phyloP scores from a whole-genome alignment of 2,329 filamentous ascomycete genomes.

The Cladosporium sp. region DNA sequence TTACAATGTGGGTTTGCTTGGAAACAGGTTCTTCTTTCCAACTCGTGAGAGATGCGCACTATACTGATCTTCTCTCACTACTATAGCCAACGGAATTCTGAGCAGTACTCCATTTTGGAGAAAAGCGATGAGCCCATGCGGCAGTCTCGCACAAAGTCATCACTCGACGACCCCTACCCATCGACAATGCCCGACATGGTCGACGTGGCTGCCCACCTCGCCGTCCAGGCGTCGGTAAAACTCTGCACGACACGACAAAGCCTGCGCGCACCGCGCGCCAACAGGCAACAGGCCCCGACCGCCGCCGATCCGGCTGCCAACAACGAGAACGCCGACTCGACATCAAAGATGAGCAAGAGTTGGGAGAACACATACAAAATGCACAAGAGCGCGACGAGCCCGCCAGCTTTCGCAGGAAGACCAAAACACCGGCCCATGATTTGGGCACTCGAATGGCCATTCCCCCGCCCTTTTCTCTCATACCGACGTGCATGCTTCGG shows the following conservation, averaged over 20 bases:
- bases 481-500: too few relatives aligned
- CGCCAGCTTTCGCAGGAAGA: background rate
- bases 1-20: too few relatives aligned
- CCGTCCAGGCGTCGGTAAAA: background rate
- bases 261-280: background rate
- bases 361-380: background rate
- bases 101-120: background rate
- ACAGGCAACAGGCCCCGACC: background rate
- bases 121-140: background rate
- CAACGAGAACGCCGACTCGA: conserved; percentile 1
- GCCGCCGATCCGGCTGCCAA: background rate
- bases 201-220: background rate
- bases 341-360: conserved; percentile 4
- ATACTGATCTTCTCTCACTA: background rate
- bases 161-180: conserved; percentile 4
- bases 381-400: background rate
- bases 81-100: background rate
- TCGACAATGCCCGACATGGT: conserved; percentile 2
- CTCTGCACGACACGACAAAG: background rate
- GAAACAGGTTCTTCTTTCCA: too few relatives aligned
- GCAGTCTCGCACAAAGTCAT: background rate
- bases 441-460: background rate
- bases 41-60: too few relatives aligned
- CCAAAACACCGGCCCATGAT: background rate
- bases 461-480: too few relatives aligned